Base-by-base conservation (phyloP, 2,329 filamentous ascomycete genomes). In the Aspergillus ochraceus region DNA sequence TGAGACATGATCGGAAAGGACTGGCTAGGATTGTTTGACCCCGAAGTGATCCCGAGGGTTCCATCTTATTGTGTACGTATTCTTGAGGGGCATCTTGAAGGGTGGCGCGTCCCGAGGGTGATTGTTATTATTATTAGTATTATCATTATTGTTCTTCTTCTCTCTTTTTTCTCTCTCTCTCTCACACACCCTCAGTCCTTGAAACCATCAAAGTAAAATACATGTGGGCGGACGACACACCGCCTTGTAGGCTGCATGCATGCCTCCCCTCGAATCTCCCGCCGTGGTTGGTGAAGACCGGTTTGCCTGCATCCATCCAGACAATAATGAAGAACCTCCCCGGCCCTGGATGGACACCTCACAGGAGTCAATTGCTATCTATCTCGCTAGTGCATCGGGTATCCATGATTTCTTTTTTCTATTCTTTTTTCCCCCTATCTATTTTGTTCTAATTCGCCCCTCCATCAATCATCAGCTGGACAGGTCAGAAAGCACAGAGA, bases 391-490 rank as follows among this genome's bases (percentile, higher is more conserved):
- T 45, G 3, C 8, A 11, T 47, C 9, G 45, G 19, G 45, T 20
- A 47, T n/a, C 19, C 9, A 17, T 22, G 9, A 12, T 22, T 47
- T 56, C 42, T 30, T 47, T 47, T 54, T 54, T 50, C 20, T 55
- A 46, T 46, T 49, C 47, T 26, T 45, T 57, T 19, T 47, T 20
- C 50, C 29, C 46, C 42, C 51, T 51, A 47, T 11, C 12, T 36
- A 12, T 36, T 36, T 36, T 11, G 2, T 36, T 12, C 4, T 36
- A 11, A 1, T 10, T 11, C 30, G 9, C 30, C 30, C 42, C 32
- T 60, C 49, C 52, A 30, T 59, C 55, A 60, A 54, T 49, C 52
- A 62, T 68, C 63, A 68, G 62, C 64, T 69, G 63, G 63, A 69
- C 65, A 62, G 61, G 65, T 66, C 62, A 58, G 64, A 56, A 49